Percentiles rank a stretch among this genome's conserved stretches.
Conservation (phyloP, 2,329 filamentous ascomycete species). For the Penicillium palitans region DNA sequence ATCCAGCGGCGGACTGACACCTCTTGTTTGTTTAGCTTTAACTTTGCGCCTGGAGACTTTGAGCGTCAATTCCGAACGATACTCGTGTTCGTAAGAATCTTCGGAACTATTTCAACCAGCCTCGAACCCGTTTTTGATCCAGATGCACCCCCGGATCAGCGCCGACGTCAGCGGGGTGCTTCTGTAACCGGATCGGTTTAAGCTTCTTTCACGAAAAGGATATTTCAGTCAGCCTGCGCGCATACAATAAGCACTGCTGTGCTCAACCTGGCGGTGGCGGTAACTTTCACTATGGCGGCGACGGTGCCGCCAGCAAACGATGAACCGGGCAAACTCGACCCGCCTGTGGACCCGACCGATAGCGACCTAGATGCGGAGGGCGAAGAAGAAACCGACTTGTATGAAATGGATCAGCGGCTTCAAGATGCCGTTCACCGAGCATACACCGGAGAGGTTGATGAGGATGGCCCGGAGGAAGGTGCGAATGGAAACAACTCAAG, state of each 20-base stretch:
- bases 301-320: conserved; percentile 42
- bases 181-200: conserved; percentile 32
- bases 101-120: background rate
- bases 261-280: conserved; percentile 41
- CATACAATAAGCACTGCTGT: conserved; percentile 10
- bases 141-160: conserved; percentile 26
- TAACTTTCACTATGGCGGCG: conserved; percentile 44
- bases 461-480: conserved; percentile 31
- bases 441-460: conserved; percentile 35
- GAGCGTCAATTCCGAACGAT: background rate
- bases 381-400: conserved; percentile 46
- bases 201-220: conserved; percentile 19
- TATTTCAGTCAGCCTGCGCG: conserved; percentile 8
- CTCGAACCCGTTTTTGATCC: conserved; percentile 15
- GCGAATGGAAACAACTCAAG: conserved; percentile 35
- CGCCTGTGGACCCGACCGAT: conserved; percentile 37
- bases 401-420: conserved; percentile 42
- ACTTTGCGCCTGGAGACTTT: conserved; percentile 17
- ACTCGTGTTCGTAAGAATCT: background rate
- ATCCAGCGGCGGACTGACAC: conserved; percentile 19
- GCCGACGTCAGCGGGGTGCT: conserved; percentile 31
- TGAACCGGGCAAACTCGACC: conserved; percentile 34
- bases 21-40: conserved; percentile 19
- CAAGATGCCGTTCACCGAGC: conserved; percentile 41
- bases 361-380: conserved; percentile 48